These are phyloP conservation scores for Brettanomyces bruxellensis DNA, from an alignment of 805 yeast species.

Conservation along the genomic window DNA sequence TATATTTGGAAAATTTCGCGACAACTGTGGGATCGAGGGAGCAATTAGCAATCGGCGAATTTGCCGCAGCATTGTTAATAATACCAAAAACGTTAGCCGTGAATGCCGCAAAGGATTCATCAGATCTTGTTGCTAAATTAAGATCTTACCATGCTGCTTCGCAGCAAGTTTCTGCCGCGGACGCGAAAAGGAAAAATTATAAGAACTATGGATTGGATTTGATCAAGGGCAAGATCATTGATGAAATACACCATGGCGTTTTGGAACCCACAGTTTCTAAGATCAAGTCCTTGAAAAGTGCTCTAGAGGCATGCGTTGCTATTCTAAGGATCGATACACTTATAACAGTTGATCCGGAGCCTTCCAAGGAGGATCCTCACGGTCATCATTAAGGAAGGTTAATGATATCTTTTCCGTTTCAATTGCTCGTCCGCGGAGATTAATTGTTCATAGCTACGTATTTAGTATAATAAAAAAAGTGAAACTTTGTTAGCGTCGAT, in stretches of 20 bases:
- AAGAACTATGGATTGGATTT: slow-evolving; percentile 90
- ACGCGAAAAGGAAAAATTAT: slow-evolving; percentile 74
- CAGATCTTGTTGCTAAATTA: slow-evolving; percentile 88
- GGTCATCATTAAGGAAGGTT: slow-evolving; percentile 36
- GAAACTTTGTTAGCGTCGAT: too few species aligned
- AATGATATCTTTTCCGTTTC: too few species aligned
- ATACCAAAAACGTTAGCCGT: slow-evolving; percentile 96
- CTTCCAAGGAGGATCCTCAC: slow-evolving; percentile 85
- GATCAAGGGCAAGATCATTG: slow-evolving; percentile 83
- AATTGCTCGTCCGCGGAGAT: too few species aligned
- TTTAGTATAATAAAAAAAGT: too few species aligned
- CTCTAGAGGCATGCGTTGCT: slow-evolving; percentile 96
- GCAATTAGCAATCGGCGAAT: slow-evolving; percentile 96
- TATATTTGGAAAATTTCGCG: slow-evolving; percentile 92
- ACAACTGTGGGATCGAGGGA: slow-evolving; percentile 97
- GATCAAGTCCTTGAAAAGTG: slow-evolving; percentile 86
- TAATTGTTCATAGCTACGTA: too few species aligned
- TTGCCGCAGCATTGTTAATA: slow-evolving; percentile 79
- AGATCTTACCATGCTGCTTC: slow-evolving; percentile 95
- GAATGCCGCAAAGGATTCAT: slow-evolving; percentile 95
- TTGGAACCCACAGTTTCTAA: slow-evolving; percentile 93
- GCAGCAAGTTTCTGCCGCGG: slow-evolving; percentile 79
- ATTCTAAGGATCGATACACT: slow-evolving; percentile 96
- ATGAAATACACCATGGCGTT: slow-evolving; percentile 77
- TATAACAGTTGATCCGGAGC: slow-evolving; percentile 96